These are phyloP conservation scores for Vicia faba DNA, from an alignment of 306 rosid genomes.

Conservation along the genomic window DNA sequence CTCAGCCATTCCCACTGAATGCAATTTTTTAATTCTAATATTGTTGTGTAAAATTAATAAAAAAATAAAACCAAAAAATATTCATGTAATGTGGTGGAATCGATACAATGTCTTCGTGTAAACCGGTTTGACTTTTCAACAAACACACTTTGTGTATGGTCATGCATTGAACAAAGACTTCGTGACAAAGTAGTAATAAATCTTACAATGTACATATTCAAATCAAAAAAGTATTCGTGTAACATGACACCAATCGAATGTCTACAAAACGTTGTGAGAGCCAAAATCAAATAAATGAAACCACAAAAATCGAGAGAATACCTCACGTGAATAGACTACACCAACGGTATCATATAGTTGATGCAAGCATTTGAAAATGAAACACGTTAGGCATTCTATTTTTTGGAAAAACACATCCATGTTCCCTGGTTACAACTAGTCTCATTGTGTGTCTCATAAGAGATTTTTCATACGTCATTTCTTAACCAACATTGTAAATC, in stretches of 20 bases:
- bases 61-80: no score
- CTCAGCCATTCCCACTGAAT: not conserved
- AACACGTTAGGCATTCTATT: not conserved
- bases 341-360: not conserved
- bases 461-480: not conserved
- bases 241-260: not conserved
- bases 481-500: constrained; percentile 8
- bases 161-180: no score
- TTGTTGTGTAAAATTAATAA: no score
- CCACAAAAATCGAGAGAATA: not conserved
- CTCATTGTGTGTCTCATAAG: not conserved
- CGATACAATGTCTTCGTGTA: no score
- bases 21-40: not conserved
- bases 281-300: not conserved
- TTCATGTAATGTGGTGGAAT: no score
- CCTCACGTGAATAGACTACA: not conserved
- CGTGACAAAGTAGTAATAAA: no score
- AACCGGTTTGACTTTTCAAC: no score
- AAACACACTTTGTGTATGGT: no score
- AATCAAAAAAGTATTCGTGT: not conserved
- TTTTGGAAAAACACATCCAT: not conserved
- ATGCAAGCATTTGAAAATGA: constrained; percentile 36
- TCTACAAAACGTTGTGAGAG: not conserved
- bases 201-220: not conserved
- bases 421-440: constrained; percentile 1